Percentiles rank a stretch among this genome's conserved stretches.
These are phyloP conservation scores for Sergeia podlipaevii DNA, from an alignment of 208 protist species.

Conservation along the genomic window DNA sequence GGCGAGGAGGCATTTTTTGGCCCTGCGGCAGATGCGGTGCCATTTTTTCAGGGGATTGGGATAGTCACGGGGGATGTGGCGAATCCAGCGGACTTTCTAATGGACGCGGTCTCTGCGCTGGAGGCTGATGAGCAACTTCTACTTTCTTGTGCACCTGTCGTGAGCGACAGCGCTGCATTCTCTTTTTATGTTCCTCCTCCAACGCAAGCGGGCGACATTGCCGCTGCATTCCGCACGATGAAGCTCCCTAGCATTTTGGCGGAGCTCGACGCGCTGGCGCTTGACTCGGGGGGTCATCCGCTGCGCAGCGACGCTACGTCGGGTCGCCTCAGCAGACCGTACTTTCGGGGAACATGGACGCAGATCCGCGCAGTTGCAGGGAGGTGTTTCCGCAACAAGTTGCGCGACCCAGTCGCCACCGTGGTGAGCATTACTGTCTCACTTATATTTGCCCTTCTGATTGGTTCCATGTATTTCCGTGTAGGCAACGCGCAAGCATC, in stretches of 20 bases:
- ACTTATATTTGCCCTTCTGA: slow-evolving; percentile 59
- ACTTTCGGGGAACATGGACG: slow-evolving; percentile 30
- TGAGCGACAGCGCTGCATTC: slow-evolving; percentile 3
- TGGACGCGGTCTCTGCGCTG: slow-evolving; percentile 53
- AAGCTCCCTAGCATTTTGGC: slow-evolving; percentile 18
- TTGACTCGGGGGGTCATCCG: not conserved
- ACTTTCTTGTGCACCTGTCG: not conserved
- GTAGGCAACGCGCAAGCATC: slow-evolving; percentile 38
- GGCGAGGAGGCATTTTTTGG: slow-evolving; percentile 88
- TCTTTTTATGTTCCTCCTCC: slow-evolving; percentile 1
- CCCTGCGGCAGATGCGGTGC: slow-evolving; percentile 28
- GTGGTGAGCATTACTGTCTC: slow-evolving; percentile 35
- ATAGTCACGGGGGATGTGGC: slow-evolving; percentile 20
- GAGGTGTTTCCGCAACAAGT: slow-evolving; percentile 52
- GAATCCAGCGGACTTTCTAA: slow-evolving; percentile 87
- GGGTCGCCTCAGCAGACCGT: slow-evolving; percentile 2
- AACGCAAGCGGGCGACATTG: slow-evolving; percentile 39
- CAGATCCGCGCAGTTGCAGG: slow-evolving; percentile 53
- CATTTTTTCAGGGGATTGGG: slow-evolving; percentile 64
- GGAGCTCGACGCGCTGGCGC: slow-evolving; percentile 6
- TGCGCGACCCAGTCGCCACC: slow-evolving; percentile 52
- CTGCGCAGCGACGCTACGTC: not conserved
- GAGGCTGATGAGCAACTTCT: slow-evolving; percentile 11
- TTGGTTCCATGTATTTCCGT: slow-evolving; percentile 70
- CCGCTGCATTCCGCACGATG: slow-evolving; percentile 32